phyloP scores from a whole-genome alignment of 1,284 basidiomycete genomes.

The Ganoderma lingzhi region DNA sequence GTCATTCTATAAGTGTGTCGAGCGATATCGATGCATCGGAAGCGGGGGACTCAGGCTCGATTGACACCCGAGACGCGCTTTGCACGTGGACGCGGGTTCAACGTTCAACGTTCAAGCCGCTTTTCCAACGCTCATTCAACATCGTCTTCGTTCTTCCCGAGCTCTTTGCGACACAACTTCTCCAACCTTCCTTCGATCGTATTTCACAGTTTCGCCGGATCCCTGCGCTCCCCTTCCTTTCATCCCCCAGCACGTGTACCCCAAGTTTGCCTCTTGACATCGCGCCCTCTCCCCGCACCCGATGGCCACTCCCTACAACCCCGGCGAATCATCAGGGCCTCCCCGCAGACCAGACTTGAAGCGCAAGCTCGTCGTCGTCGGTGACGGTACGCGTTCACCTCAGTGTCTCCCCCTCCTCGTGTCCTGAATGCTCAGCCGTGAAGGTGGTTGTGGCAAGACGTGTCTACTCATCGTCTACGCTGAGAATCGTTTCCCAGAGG shows the following conservation, averaged over 20 bases:
- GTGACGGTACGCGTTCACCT: constrained; percentile 72
- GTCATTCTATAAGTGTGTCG: neutral
- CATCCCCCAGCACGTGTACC: neutral
- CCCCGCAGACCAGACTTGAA: constrained; percentile 80
- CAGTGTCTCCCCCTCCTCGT: constrained; percentile 38
- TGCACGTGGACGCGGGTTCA: constrained; percentile 31
- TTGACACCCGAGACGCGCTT: constrained; percentile 11
- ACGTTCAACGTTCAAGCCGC: constrained; percentile 8
- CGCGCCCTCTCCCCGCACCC: neutral
- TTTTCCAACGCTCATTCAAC: neutral
- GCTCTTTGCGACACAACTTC: neutral
- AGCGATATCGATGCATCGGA: neutral
- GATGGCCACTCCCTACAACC: constrained; percentile 33
- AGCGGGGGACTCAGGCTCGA: neutral
- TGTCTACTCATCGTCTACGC: constrained; percentile 96
- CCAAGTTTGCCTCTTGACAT: neutral
- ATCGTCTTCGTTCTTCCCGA: neutral
- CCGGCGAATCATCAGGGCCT: constrained; percentile 34
- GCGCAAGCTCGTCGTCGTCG: constrained; percentile 91
- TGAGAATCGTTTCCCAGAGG: constrained; percentile 98
- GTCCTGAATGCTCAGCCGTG: constrained; percentile 11
- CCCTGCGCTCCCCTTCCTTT: neutral
- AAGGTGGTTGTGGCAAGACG: constrained; percentile 88
- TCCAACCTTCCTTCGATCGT: neutral
- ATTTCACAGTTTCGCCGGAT: neutral